phyloP scores from a whole-genome alignment of 2,329 filamentous ascomycete species.

The Didymella pomorum region DNA sequence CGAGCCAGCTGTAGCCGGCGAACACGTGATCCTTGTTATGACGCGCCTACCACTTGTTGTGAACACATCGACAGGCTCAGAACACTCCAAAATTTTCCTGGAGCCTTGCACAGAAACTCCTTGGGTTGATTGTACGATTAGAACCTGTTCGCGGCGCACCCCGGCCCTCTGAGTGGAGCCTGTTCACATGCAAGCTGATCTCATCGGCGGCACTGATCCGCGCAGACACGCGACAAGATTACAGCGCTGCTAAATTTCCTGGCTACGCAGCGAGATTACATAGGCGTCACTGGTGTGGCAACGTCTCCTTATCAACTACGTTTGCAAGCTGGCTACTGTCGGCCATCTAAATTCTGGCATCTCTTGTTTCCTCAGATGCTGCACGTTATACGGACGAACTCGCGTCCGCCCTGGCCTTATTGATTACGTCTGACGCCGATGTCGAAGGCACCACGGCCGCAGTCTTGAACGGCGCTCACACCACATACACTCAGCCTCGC shows the following conservation, averaged over 20 bases:
- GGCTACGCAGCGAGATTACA: slow-evolving; percentile 27
- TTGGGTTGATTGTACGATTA: too few relatives aligned
- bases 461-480: slow-evolving; percentile 27
- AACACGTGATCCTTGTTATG: slow-evolving; percentile 1
- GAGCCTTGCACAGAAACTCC: too few relatives aligned
- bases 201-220: slow-evolving; percentile 30
- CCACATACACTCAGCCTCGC: slow-evolving; percentile 30
- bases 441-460: slow-evolving; percentile 33
- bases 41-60: not conserved
- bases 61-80: not conserved
- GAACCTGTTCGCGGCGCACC: not conserved
- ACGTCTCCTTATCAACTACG: slow-evolving; percentile 22
- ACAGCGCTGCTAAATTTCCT: slow-evolving; percentile 33
- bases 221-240: slow-evolving; percentile 31
- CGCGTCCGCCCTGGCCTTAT: slow-evolving; percentile 31
- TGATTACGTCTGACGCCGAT: slow-evolving; percentile 33
- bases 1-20: not conserved
- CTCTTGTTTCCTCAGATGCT: slow-evolving; percentile 43
- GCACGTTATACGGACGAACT: slow-evolving; percentile 46
- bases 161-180: slow-evolving; percentile 6
- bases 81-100: too few relatives aligned
- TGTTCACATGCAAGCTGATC: slow-evolving; percentile 33
- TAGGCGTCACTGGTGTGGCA: slow-evolving; percentile 20
- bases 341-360: slow-evolving; percentile 46
- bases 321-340: slow-evolving; percentile 35